Evolutionary conservation across 139 green algal species (phyloP), one percentile per base, ranked within the genome.

Genomic region (Mesotaenium endlicherianum): DNA sequence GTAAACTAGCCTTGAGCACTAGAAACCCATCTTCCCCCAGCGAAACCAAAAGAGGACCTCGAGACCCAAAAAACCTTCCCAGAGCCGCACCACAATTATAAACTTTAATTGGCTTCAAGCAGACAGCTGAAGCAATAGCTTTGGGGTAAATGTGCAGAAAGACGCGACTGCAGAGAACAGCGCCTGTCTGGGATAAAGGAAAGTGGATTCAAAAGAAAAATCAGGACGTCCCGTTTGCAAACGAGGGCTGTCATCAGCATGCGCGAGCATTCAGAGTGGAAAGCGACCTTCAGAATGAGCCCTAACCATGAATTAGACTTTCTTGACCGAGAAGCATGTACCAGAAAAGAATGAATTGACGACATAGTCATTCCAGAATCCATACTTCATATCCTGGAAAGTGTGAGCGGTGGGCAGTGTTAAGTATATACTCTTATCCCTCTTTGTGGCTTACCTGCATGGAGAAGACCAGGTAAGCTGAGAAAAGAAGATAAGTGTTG

Each of bases 361-460:
- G 53, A 64, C 20, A 64, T 26, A 20, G 26, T 34, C 20, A 64
- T 34, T 34, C 20, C 26, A 26, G 26, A 26, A 64, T 34, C 53
- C 53, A 64, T 26, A 64, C 53, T 64, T 34, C 20, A 64, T 64
- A 26, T n/a, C n/a, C n/a, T n/a, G 53, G 53, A 64, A 64, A 26
- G 26, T 20, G 26, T 64, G 26, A 26, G 26, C 26, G 53, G 53
- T 26, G 20, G 20, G 20, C 53, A 64, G 26, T 20, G 26, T 64
- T 20, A 64, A 64, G 53, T 20, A 64, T 34, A 26, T 26, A 64
- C 53, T n/a, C n/a, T n/a, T n/a, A n/a, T n/a, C n/a, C n/a, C n/a
- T n/a, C n/a, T n/a, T n/a, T 38, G 31, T n/a, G 57, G 3, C 92
- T 90, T 34, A 88, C 92, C 79, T 95, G 93, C 93, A 97, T 97